A percentile compares a stretch with the other conserved stretches of the same genome.
These are phyloP conservation scores for Penicillium fuscoglaucum DNA, from an alignment of 2,329 filamentous ascomycete species.

Conservation along the genomic window DNA sequence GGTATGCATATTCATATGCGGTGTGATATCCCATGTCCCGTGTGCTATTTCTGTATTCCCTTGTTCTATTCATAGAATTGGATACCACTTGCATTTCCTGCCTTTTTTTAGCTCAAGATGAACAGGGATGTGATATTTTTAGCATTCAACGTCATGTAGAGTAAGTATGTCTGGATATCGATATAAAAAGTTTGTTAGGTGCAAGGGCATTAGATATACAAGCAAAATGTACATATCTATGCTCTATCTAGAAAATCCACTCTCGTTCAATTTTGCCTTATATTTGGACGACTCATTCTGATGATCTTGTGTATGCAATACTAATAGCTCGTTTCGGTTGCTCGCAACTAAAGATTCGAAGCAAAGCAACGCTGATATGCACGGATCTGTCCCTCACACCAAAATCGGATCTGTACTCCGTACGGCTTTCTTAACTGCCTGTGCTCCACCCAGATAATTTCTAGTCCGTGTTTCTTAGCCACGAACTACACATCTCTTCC, in stretches of 20 bases:
- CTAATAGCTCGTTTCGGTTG: too few species aligned
- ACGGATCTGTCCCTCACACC: neutral
- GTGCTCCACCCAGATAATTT: neutral
- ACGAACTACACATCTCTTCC: neutral
- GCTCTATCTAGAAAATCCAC: neutral
- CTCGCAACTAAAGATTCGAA: neutral
- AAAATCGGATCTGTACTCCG: neutral
- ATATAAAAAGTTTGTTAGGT: neutral
- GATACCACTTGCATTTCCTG: neutral
- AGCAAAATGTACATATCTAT: neutral
- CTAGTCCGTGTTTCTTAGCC: neutral
- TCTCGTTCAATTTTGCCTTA: neutral
- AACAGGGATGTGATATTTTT: conserved; percentile 1
- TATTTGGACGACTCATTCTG: neutral
- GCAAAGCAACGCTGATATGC: neutral
- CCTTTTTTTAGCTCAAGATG: neutral
- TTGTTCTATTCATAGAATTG: neutral
- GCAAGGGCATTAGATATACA: neutral
- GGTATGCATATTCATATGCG: neutral
- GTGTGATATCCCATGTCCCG: neutral
- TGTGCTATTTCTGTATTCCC: neutral
- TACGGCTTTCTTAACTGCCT: neutral
- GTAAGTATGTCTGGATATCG: neutral
- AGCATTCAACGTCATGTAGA: neutral
- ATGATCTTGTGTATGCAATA: neutral